Conservation (phyloP, 345 rosid species). For the Lenwebbia sp. region DNA sequence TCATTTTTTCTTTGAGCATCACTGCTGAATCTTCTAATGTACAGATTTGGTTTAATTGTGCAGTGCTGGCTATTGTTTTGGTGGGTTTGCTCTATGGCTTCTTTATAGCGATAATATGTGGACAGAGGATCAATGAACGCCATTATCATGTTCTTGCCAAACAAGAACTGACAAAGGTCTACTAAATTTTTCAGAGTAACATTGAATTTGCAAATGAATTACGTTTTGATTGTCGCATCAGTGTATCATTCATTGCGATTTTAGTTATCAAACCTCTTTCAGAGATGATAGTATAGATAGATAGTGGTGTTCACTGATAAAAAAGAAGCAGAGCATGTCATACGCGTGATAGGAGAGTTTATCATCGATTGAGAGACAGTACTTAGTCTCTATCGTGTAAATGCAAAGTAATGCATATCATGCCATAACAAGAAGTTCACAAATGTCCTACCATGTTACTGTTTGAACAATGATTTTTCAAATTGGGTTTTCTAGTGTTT, state of each 20-base stretch:
- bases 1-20: neutral
- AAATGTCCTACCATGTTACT: neutral
- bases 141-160: slow-evolving; percentile 97
- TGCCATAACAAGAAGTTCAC: neutral
- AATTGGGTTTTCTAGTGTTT: neutral
- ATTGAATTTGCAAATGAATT: neutral
- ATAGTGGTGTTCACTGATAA: neutral
- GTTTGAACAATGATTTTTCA: neutral
- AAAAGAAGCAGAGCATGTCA: neutral
- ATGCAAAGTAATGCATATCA: neutral
- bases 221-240: neutral
- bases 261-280: neutral
- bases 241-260: neutral
- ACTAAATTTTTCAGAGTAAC: neutral
- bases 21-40: neutral
- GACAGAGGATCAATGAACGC: slow-evolving; percentile 93
- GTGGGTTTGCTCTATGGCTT: slow-evolving; percentile 97
- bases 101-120: slow-evolving; percentile 98
- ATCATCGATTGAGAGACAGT: neutral
- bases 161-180: slow-evolving; percentile 96
- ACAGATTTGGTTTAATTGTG: neutral
- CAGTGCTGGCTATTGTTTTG: slow-evolving; percentile 88
- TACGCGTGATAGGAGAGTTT: neutral
- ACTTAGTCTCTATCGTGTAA: neutral
- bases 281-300: neutral